Conservation (phyloP, 768 basidiomycete species). For the Neoboletus brunneissimus region DNA sequence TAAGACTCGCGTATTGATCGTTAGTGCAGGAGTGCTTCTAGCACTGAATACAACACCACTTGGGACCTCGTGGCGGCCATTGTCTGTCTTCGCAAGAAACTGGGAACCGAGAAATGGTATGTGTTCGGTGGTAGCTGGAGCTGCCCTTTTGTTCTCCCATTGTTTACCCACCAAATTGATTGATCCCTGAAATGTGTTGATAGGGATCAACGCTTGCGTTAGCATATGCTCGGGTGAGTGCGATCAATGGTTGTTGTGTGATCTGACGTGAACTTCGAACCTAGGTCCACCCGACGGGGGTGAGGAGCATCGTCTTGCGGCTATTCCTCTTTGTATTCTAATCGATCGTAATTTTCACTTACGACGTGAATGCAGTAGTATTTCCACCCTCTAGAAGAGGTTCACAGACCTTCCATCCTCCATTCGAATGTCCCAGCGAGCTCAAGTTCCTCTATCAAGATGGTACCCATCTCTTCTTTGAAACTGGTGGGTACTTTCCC, state of each 20-base stretch:
- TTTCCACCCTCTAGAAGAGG: slow-evolving; percentile 87
- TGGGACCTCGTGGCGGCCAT: slow-evolving; percentile 92
- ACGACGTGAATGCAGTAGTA: slow-evolving; percentile 52
- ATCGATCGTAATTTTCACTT: not conserved
- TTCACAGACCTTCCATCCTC: slow-evolving; percentile 22
- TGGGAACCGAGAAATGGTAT: slow-evolving; percentile 83
- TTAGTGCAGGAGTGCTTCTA: slow-evolving; percentile 60
- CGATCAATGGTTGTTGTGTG: not conserved
- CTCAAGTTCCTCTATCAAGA: slow-evolving; percentile 92
- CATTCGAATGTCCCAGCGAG: slow-evolving; percentile 46
- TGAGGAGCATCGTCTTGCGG: slow-evolving; percentile 78
- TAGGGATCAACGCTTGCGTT: slow-evolving; percentile 85
- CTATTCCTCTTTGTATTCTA: slow-evolving; percentile 25
- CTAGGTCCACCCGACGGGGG: slow-evolving; percentile 77
- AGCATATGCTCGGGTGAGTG: slow-evolving; percentile 74
- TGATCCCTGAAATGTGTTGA: not conserved
- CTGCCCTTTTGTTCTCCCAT: slow-evolving; percentile 15
- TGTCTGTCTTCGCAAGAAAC: slow-evolving; percentile 73
- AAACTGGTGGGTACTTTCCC: slow-evolving; percentile 60
- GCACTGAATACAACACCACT: slow-evolving; percentile 88
- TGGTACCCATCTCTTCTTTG: slow-evolving; percentile 79
- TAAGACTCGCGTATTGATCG: slow-evolving; percentile 1
- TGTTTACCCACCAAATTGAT: not conserved
- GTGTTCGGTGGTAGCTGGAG: slow-evolving; percentile 96
- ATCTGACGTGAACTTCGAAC: not conserved